These are phyloP conservation scores for Capillidium heterosporum DNA, from an alignment of 371 early-diverging fungal genomes.

Conservation along the genomic window DNA sequence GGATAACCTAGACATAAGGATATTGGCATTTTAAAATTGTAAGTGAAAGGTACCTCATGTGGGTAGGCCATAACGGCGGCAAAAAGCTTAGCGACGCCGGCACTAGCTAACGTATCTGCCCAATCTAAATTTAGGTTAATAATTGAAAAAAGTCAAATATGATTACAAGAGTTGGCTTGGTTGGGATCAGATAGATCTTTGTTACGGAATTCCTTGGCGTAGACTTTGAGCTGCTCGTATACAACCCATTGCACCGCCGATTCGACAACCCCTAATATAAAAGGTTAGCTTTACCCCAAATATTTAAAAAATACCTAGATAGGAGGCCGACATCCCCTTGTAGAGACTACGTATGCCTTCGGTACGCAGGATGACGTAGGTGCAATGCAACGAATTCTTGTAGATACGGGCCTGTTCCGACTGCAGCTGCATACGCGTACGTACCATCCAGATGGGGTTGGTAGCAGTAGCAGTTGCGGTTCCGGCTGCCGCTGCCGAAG, in stretches of 20 bases:
- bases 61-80: constrained; percentile 79
- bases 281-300: neutral
- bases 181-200: neutral
- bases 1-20: constrained; percentile 23
- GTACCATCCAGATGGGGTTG: constrained; percentile 93
- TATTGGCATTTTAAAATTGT: constrained; percentile 6
- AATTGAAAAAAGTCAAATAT: constrained; percentile 9
- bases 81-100: constrained; percentile 70
- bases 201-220: neutral
- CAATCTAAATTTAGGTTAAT: constrained; percentile 17
- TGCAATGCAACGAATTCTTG: constrained; percentile 56
- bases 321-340: constrained; percentile 81
- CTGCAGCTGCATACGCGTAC: constrained; percentile 87
- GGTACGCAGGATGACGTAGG: constrained; percentile 34
- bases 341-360: constrained; percentile 77
- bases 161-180: neutral
- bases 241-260: constrained; percentile 86
- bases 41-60: constrained; percentile 42
- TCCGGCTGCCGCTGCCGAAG: constrained; percentile 73
- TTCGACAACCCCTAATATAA: constrained; percentile 49
- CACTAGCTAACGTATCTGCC: constrained; percentile 64
- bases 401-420: constrained; percentile 23
- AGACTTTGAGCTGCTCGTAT: constrained; percentile 75
- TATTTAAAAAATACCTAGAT: constrained; percentile 22
- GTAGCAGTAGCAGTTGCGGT: constrained; percentile 60